These are phyloP conservation scores for Tulasnella sp. DNA, from an alignment of 768 basidiomycete species.

Conservation along the genomic window DNA sequence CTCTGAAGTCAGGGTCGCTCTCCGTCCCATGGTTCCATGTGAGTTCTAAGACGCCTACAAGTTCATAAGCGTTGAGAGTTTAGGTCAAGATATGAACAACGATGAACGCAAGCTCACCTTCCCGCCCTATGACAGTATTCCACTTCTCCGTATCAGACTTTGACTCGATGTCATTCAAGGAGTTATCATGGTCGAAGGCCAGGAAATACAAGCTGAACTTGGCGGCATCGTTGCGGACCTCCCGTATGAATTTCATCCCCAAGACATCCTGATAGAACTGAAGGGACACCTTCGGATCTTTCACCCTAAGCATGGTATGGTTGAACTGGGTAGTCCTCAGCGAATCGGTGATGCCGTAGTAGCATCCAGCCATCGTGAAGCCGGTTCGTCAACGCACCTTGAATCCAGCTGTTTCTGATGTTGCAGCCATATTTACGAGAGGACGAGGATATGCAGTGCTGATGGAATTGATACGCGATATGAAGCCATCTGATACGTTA, in stretches of 20 bases:
- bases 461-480: background rate
- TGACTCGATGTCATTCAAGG: slow-evolving; percentile 37
- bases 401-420: background rate
- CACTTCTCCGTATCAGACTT: slow-evolving; percentile 40
- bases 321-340: slow-evolving; percentile 42
- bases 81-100: too few relatives aligned
- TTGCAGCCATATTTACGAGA: background rate
- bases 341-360: too few relatives aligned
- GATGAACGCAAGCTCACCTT: slow-evolving; percentile 38
- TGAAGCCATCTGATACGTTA: background rate
- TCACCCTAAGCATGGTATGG: slow-evolving; percentile 82
- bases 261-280: slow-evolving; percentile 66
- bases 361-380: too few relatives aligned
- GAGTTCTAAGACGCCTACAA: slow-evolving; percentile 65
- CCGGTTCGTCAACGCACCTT: background rate
- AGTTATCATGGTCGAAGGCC: slow-evolving; percentile 47
- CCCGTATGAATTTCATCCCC: slow-evolving; percentile 61
- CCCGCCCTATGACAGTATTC: slow-evolving; percentile 42
- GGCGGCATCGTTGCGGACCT: slow-evolving; percentile 31
- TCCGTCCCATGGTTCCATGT: slow-evolving; percentile 91
- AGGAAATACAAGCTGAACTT: slow-evolving; percentile 80
- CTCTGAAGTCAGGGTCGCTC: slow-evolving; percentile 59
- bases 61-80: background rate
- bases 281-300: slow-evolving; percentile 72
- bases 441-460: background rate